A percentile compares a stretch with the other conserved stretches of the same genome.
Conservation (phyloP, 192 early-diverging fungal species). For the Chytriomyces sp. region DNA sequence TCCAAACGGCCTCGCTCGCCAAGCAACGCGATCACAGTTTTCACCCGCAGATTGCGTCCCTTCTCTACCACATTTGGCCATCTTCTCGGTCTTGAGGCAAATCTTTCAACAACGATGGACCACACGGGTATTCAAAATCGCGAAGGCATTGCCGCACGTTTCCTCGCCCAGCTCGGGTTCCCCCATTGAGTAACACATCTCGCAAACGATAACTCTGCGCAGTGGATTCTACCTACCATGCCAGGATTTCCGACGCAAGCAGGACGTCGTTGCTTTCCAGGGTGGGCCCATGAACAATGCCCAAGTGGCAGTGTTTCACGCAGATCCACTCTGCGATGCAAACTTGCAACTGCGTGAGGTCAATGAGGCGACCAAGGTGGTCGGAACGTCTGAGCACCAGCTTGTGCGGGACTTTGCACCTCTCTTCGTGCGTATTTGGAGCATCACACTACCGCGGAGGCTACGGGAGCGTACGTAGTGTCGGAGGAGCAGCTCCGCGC, state of each 20-base stretch:
- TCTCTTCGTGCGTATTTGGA: not conserved
- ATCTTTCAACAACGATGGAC: conserved; percentile 25
- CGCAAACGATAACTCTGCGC: conserved; percentile 61
- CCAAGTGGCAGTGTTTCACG: conserved; percentile 48
- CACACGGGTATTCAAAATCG: conserved; percentile 53
- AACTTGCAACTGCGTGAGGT: conserved; percentile 58
- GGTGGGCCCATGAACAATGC: conserved; percentile 48
- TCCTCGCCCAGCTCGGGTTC: conserved; percentile 57
- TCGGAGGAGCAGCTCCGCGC: not conserved
- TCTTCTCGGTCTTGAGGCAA: conserved; percentile 50
- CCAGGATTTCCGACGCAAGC: conserved; percentile 49
- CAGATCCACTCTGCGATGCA: conserved; percentile 52
- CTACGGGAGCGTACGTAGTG: not conserved
- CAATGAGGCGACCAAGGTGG: conserved; percentile 52
- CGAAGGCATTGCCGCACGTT: conserved; percentile 57
- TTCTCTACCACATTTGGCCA: not conserved
- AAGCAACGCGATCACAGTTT: not conserved
- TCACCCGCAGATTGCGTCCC: not conserved
- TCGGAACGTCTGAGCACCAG: not conserved
- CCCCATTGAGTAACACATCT: conserved; percentile 53
- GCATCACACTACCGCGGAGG: not conserved
- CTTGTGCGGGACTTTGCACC: not conserved
- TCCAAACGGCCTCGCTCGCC: not conserved
- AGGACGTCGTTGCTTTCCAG: conserved; percentile 57
- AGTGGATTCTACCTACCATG: conserved; percentile 48